Base-by-base conservation (phyloP, 768 basidiomycete species). In the Crepidotus variabilis region DNA sequence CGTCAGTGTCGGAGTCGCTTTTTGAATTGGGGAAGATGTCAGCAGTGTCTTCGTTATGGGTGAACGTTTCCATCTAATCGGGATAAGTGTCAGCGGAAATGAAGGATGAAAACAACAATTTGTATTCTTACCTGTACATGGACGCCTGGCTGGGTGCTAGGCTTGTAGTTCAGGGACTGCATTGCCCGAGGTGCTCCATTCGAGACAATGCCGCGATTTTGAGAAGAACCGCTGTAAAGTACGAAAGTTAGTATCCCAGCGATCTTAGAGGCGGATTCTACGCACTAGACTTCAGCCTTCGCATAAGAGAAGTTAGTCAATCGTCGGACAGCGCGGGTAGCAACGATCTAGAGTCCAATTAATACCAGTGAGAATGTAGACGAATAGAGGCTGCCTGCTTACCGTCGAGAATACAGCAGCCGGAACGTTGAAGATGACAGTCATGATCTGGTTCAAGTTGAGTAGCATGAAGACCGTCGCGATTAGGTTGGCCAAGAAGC, bases 361-460 rank as follows among this genome's bases (percentile, higher is more conserved):
- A 46, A 18, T 10, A 5, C 22, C 39, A 34, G 18, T 35, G 18
- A 13, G 47, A 36, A 51, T 53, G 34, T 21, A 45, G 33, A 32
- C 33, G 14, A 46, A 39, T n/a, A 43, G 6, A 43, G 4, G 20
- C 33, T 20, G 46, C 20, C 13, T 43, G 32, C 78, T 50, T 61
- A 82, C 79, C 2, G 80, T 82, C 18, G 78, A 78, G 33, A 73
- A 72, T 33, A 82, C 75, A 22, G 82, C 83, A 22, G 85, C 84
- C 46, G 85, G 85, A 14, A 86, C 82, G 58, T 85, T 86, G 70
- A 85, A 85, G 33, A 86, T 77, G 50, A 87, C 71, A 35, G 74
- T 79, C 87, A 88, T 87, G 59, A 87, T 78, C 13, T 81, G 71
- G 65, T 88, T 89, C 39, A 88, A 69, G 62, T 85, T 75, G 39